phyloP scores from a whole-genome alignment of 352 stramenopile genomes.

The Phytophthora lateralis region DNA sequence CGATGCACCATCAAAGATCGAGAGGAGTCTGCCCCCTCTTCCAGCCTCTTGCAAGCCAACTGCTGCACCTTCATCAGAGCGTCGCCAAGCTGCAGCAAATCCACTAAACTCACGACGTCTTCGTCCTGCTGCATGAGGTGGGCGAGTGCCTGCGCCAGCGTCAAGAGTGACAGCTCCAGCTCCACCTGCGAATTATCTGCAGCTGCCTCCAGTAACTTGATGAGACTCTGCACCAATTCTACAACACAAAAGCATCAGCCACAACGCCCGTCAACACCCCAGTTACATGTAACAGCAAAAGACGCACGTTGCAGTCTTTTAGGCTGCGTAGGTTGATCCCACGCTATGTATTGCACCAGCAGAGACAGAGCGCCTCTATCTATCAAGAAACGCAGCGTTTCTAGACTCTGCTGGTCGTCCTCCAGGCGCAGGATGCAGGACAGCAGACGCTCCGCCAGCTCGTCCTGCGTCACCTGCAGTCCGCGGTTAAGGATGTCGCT shows the following conservation, averaged over 20 bases:
- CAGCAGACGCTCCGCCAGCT: conserved; percentile 29
- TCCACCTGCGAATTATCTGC: conserved; percentile 19
- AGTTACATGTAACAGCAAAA: no score
- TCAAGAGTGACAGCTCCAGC: conserved; percentile 40
- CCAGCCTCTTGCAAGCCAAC: conserved; percentile 11
- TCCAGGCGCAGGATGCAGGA: conserved; percentile 25
- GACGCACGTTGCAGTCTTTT: conserved; percentile 43
- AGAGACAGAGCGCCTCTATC: conserved; percentile 33
- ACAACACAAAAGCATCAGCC: conserved; percentile 2
- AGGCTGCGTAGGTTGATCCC: conserved; percentile 37
- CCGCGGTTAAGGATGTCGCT: conserved; percentile 16
- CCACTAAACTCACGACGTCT: conserved; percentile 42
- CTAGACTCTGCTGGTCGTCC: conserved; percentile 14
- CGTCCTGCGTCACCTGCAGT: conserved; percentile 23
- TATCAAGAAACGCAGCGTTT: conserved; percentile 40
- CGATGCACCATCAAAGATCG: conserved; percentile 20
- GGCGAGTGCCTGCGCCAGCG: conserved; percentile 41
- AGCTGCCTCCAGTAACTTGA: conserved; percentile 33
- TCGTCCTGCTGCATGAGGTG: conserved; percentile 44
- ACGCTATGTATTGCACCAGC: conserved; percentile 43
- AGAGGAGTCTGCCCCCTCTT: conserved; percentile 21
- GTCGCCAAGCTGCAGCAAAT: conserved; percentile 57
- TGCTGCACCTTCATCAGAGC: conserved; percentile 42
- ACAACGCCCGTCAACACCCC: conserved; percentile 2
- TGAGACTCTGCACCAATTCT: conserved; percentile 39